These are phyloP conservation scores for Penicillium olsonii DNA, from an alignment of 2,329 filamentous ascomycete species.

Conservation along the genomic window DNA sequence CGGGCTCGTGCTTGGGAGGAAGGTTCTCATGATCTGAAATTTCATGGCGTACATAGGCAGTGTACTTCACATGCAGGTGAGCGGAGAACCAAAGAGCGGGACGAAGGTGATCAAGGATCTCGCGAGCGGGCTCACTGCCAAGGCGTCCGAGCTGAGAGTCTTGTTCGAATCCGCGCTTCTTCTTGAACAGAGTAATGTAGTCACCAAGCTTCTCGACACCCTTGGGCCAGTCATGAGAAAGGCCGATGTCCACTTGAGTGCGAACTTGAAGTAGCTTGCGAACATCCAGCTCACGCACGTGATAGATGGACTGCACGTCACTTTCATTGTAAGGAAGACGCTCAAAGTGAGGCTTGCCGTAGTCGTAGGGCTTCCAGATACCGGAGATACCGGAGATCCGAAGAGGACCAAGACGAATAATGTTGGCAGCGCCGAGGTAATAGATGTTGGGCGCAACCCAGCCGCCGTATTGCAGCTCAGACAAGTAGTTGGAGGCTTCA, in stretches of 20 bases:
- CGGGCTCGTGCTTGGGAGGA: neutral
- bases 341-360: conserved; percentile 79
- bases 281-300: conserved; percentile 86
- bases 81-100: conserved; percentile 91
- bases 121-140: conserved; percentile 76
- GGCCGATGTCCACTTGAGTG: conserved; percentile 85
- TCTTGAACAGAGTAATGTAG: conserved; percentile 64
- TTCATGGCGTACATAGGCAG: conserved; percentile 60
- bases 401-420: conserved; percentile 78
- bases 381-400: conserved; percentile 88
- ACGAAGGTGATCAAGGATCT: conserved; percentile 77
- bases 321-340: conserved; percentile 77
- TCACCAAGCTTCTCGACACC: conserved; percentile 80
- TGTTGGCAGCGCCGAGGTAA: conserved; percentile 90
- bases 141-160: conserved; percentile 76
- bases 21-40: conserved; percentile 4
- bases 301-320: conserved; percentile 82
- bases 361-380: conserved; percentile 93
- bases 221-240: conserved; percentile 96
- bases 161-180: conserved; percentile 72
- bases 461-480: conserved; percentile 92
- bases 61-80: conserved; percentile 86
- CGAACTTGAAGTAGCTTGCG: conserved; percentile 81
- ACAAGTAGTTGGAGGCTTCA: conserved; percentile 86
- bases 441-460: conserved; percentile 98